Base-by-base conservation (phyloP, 2,329 filamentous ascomycete genomes). In the Pezicula radicicola region DNA sequence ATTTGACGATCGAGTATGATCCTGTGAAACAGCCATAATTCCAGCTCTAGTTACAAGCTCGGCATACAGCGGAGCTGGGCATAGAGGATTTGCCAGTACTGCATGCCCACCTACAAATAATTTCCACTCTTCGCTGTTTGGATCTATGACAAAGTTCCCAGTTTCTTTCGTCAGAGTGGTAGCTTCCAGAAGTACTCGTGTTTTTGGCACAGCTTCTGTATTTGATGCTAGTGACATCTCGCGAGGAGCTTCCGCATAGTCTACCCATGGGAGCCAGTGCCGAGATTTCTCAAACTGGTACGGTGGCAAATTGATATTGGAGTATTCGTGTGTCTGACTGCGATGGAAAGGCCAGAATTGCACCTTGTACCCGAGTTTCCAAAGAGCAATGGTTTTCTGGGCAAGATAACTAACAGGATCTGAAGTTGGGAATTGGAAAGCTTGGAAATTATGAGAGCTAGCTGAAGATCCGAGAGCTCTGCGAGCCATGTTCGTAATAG, bases 401-500 rank as follows among this genome's bases (percentile, higher is more conserved):
- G 36, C 35, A 12, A 51, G 42, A 9, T 5, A 16, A 18, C 35
- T 19, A 16, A 46, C 3, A 10, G 49, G 7, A 21, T 7, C 19
- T 15, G 16, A n/a, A 9, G n/a, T 19, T n/a, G n/a, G 18, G 13
- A 43, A 15, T 16, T 44, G 8, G 48, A 36, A 25, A 13, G 40
- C 12, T 4, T 19, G 19, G 19, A 43, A 43, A 13, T 43, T 7
- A 6, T 28, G 6, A n/a, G n/a, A n/a, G n/a, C n/a, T n/a, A 12
- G 10, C 21, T 12, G 39, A 36, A 39, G 13, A 6, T n/a, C 6
- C 13, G 16, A 52, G n/a, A 28, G 51, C 66, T 2, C 60, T 53
- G 8, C 45, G 28, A 2, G 66, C 70, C 67, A 74, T 69, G 12
- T 25, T 21, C 1, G 66, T 66, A 33, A 66, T 59, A 6, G 56